Evolutionary conservation across 176 grass and related monocot genomes (phyloP), one percentile per base, ranked within the genome.

Genomic region (Phoenix dactylifera): DNA sequence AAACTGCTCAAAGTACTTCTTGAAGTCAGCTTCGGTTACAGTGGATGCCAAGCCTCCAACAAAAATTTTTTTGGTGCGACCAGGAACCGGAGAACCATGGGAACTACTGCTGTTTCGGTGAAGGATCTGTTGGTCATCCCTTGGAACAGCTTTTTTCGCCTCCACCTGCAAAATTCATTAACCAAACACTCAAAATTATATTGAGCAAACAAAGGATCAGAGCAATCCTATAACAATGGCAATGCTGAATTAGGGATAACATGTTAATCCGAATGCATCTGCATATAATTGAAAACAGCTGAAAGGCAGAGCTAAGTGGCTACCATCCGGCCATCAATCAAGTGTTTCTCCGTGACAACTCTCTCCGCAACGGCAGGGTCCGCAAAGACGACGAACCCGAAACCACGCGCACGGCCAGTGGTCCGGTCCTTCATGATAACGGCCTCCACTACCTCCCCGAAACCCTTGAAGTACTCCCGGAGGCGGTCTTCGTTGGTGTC

Each of bases 271-370:
- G 35, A 44, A 44, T 44, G 35, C 35, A 44, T 44, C 35, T 44
- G 9, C 7, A 9, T 44, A 44, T 0, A 44, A 14, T 44, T 52
- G 48, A 0, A 26, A 28, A 51, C 5, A 18, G 50, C 30, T 4
- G 49, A 20, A 24, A 24, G 5, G 10, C 39, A 18, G 5, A 51
- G 2, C 4, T 24, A 16, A 30, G 9, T 15, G 65, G 52, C 71
- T 91, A 97, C 92, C 92, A 97, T 88, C 75, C 92, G 87, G 4
- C 92, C 92, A 18, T 97, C 81, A 22, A 91, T 97, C 83, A 90
- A 91, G 63, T 97, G 87, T 55, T 97, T 97, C 66, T 97, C 92
- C 72, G 85, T 63, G 15, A 85, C 86, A 55, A 91, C 92, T 6
- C 78, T 67, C 70, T 97, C 92, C 4, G 92, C 81, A 3, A 91